Evolutionary conservation across 2,329 filamentous ascomycete genomes (phyloP).

Genomic region (Fusarium robinianum): DNA sequence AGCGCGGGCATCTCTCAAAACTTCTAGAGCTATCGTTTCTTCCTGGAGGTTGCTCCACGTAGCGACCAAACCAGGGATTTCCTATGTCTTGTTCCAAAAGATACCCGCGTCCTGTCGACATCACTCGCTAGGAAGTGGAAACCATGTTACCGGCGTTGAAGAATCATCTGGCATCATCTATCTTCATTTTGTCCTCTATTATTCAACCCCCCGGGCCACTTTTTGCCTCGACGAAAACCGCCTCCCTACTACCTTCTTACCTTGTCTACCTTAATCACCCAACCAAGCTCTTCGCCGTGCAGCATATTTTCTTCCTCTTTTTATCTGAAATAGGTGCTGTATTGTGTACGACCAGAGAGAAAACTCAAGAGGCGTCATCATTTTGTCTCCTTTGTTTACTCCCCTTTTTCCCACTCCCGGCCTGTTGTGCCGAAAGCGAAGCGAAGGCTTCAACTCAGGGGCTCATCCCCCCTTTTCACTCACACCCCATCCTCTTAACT

Average conservation of each 20-base stretch:
- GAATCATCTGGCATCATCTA: constrained; percentile 27
- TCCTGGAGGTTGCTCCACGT: constrained; percentile 5
- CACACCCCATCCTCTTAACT: no score
- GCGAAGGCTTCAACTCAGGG: no score
- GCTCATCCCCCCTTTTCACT: no score
- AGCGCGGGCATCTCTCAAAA: constrained; percentile 96
- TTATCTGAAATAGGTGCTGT: neutral
- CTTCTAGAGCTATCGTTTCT: constrained; percentile 62
- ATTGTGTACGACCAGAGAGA: constrained; percentile 5
- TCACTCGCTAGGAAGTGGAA: constrained; percentile 37
- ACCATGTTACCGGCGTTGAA: constrained; percentile 28
- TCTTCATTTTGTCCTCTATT: no score
- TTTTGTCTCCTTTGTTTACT: constrained; percentile 6
- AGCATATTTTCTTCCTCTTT: neutral
- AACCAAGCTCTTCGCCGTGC: no score
- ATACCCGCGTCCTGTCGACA: constrained; percentile 38
- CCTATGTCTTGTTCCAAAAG: constrained; percentile 30
- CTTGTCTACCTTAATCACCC: no score
- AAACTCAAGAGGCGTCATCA: constrained; percentile 8
- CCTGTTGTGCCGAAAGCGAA: constrained; percentile 7
- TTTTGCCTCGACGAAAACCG: neutral
- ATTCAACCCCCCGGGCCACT: no score
- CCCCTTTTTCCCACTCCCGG: constrained; percentile 1
- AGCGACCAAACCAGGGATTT: constrained; percentile 18
- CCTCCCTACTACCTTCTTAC: constrained; percentile 6